phyloP scores from a whole-genome alignment of 345 rosid species.

The Hibiscus syriacus region DNA sequence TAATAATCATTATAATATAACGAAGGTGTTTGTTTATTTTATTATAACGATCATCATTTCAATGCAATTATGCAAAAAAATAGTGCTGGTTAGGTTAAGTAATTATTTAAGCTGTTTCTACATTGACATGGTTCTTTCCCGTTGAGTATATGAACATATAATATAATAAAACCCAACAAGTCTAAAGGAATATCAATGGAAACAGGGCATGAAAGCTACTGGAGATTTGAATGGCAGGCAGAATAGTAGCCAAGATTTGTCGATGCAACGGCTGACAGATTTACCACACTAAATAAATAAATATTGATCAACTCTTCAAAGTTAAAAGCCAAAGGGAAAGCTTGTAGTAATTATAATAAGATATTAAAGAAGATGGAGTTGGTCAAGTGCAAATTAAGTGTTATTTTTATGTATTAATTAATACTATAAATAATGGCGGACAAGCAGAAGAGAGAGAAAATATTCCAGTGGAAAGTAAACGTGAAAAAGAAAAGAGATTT shows the following conservation, averaged over 20 bases:
- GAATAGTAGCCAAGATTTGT: slow-evolving; percentile 14
- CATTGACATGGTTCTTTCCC: no score
- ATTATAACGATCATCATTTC: no score
- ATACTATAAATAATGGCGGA: slow-evolving; percentile 23
- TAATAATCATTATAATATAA: no score
- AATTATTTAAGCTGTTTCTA: no score
- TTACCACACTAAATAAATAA: not conserved
- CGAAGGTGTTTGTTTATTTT: no score
- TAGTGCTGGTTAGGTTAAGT: no score
- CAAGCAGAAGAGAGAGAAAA: slow-evolving; percentile 2
- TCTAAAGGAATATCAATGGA: not conserved
- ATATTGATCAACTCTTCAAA: not conserved
- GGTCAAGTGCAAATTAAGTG: not conserved
- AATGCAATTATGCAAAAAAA: no score
- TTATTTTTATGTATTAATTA: not conserved
- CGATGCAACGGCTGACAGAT: slow-evolving; percentile 18
- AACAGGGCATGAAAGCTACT: not conserved
- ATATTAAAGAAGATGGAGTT: not conserved
- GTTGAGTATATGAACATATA: no score
- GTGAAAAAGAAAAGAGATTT: not conserved
- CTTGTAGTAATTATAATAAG: not conserved
- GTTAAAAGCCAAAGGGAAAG: not conserved
- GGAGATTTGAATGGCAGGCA: slow-evolving; percentile 1
- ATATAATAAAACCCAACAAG: no score
- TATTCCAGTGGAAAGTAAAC: slow-evolving; percentile 6